phyloP scores from a whole-genome alignment of 164 flowering plant species.

The Annona squamosa region DNA sequence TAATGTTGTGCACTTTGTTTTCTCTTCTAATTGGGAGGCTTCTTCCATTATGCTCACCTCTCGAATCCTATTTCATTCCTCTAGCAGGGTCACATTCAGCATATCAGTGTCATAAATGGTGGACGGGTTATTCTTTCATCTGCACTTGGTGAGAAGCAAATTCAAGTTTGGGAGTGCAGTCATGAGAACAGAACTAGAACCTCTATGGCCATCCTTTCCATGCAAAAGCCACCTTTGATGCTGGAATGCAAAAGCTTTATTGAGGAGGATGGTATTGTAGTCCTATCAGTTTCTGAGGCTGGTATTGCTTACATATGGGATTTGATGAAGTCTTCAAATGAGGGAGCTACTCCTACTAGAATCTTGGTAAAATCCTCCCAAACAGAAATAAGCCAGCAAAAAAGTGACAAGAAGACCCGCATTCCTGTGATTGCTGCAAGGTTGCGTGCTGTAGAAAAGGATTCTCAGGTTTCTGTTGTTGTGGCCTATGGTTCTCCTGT shows the following conservation, averaged over 20 bases:
- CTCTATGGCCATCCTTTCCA: conserved; percentile 24
- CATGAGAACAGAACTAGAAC: conserved; percentile 7
- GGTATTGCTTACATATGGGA: conserved; percentile 34
- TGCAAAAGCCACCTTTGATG: conserved; percentile 25
- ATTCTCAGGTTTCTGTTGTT: conserved; percentile 15
- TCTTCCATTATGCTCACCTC: neutral
- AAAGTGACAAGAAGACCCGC: conserved; percentile 21
- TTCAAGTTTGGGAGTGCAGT: conserved; percentile 34
- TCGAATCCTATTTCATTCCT: conserved; percentile 3
- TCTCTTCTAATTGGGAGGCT: conserved; percentile 1
- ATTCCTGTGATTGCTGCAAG: conserved; percentile 30
- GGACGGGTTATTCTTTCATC: conserved; percentile 28
- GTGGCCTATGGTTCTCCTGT: conserved; percentile 26
- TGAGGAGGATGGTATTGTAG: conserved; percentile 16
- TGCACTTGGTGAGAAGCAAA: conserved; percentile 24
- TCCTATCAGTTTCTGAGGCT: conserved; percentile 29
- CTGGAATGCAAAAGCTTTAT: conserved; percentile 23
- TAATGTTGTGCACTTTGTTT: conserved; percentile 17
- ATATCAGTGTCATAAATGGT: conserved; percentile 25
- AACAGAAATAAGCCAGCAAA: conserved; percentile 9
- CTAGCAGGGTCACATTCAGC: conserved; percentile 15
- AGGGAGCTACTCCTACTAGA: conserved; percentile 24
- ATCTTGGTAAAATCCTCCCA: conserved; percentile 19
- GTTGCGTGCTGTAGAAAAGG: conserved; percentile 16
- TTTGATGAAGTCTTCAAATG: conserved; percentile 18